Percentiles rank a stretch among this genome's conserved stretches.
phyloP scores from a whole-genome alignment of 345 rosid species.

The Arabidopsis arenosa region DNA sequence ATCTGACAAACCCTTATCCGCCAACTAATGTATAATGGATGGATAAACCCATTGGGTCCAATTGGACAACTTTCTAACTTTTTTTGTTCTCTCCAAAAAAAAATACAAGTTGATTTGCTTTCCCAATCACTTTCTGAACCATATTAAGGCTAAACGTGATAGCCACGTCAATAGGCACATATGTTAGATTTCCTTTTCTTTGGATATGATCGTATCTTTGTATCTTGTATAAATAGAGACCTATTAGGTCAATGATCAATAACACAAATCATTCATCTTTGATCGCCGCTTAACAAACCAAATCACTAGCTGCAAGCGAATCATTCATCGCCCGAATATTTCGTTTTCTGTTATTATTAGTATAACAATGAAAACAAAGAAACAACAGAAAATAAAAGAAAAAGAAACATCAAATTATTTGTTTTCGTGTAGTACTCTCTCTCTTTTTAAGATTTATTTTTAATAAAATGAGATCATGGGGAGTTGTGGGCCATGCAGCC shows the following conservation, averaged over 20 bases:
- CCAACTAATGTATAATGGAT: slow-evolving; percentile 18
- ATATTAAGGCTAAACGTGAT: no score
- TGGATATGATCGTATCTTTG: no score
- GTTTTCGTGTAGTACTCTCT: slow-evolving; percentile 18
- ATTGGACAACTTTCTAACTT: not conserved
- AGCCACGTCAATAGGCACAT: no score
- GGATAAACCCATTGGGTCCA: slow-evolving; percentile 9
- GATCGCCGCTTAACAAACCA: no score
- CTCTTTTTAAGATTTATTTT: not conserved
- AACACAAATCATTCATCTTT: no score
- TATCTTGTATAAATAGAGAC: no score
- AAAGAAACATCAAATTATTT: not conserved
- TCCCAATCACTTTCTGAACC: slow-evolving; percentile 24
- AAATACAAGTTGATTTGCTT: not conserved
- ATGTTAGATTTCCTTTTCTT: no score
- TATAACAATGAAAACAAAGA: not conserved
- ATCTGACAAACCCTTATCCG: slow-evolving; percentile 14
- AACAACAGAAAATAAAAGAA: not conserved
- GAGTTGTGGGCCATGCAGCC: slow-evolving; percentile 22
- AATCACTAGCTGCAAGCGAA: slow-evolving; percentile 14
- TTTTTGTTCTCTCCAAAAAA: not conserved
- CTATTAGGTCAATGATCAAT: no score
- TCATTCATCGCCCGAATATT: slow-evolving; percentile 5
- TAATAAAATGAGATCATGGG: not conserved
- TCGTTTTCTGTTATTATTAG: slow-evolving; percentile 13